Evolutionary conservation across 805 yeast genomes (phyloP).

Genomic region (Starmerella bombi): DNA sequence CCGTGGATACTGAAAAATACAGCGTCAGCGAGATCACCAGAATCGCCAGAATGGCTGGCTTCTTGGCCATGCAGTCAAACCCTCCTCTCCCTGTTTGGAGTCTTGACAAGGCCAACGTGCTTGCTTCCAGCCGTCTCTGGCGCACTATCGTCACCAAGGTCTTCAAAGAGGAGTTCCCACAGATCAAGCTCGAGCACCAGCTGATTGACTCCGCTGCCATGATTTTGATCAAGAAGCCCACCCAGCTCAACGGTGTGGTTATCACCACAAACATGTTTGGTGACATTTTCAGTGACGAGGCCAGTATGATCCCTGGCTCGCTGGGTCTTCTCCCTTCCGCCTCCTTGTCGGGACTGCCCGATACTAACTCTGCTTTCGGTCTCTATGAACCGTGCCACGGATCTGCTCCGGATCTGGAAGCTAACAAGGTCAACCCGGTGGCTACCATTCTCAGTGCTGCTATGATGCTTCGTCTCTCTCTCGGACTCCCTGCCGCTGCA

Average conservation of each 20-base stretch:
- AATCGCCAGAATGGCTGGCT: slow-evolving; percentile 97
- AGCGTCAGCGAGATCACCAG: slow-evolving; percentile 85
- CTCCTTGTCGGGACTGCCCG: slow-evolving; percentile 93
- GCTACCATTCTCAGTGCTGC: slow-evolving; percentile 94
- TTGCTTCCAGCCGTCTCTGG: slow-evolving; percentile 95
- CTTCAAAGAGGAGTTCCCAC: slow-evolving; percentile 80
- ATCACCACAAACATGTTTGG: slow-evolving; percentile 96
- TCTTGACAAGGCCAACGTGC: slow-evolving; percentile 91
- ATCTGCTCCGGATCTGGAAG: slow-evolving; percentile 87
- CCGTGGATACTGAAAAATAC: slow-evolving; percentile 89
- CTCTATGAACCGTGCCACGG: slow-evolving; percentile 98
- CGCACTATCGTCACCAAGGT: slow-evolving; percentile 82
- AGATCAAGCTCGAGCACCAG: slow-evolving; percentile 76
- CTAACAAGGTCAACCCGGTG: slow-evolving; percentile 82
- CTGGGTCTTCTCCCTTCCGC: slow-evolving; percentile 93
- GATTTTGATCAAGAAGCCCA: slow-evolving; percentile 88
- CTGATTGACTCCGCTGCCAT: slow-evolving; percentile 97
- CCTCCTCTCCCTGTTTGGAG: slow-evolving; percentile 97
- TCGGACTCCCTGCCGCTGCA: slow-evolving; percentile 73
- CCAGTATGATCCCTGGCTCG: slow-evolving; percentile 95
- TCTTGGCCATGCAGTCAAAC: slow-evolving; percentile 78
- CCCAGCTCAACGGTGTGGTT: slow-evolving; percentile 80
- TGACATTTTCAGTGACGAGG: slow-evolving; percentile 95
- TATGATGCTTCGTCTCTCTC: slow-evolving; percentile 89
- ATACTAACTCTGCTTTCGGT: slow-evolving; percentile 86